A percentile compares a stretch with the other conserved stretches of the same genome.
Evolutionary conservation across 2,329 filamentous ascomycete species (phyloP).

Genomic region (Clonostachys rhizophaga): DNA sequence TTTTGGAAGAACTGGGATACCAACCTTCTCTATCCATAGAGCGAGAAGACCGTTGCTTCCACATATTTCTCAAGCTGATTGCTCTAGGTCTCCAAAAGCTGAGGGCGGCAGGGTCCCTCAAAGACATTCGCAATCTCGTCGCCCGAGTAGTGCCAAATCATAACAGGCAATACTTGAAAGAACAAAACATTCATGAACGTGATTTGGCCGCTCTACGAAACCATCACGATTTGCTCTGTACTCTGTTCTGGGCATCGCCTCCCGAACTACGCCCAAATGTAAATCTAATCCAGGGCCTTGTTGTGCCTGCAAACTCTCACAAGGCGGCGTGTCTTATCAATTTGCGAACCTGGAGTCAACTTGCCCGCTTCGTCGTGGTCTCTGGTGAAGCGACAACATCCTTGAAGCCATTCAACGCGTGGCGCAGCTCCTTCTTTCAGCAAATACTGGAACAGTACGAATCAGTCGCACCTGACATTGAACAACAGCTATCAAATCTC

Average conservation of each 20-base stretch:
- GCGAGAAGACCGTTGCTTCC: slow-evolving; percentile 58
- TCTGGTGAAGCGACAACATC: slow-evolving; percentile 37
- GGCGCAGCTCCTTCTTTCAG: slow-evolving; percentile 54
- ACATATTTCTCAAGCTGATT: slow-evolving; percentile 62
- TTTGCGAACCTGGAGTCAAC: slow-evolving; percentile 57
- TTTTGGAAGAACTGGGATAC: slow-evolving; percentile 49
- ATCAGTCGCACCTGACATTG: slow-evolving; percentile 49
- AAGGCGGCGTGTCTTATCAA: slow-evolving; percentile 64
- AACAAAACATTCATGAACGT: slow-evolving; percentile 52
- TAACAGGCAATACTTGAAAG: slow-evolving; percentile 58
- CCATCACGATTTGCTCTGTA: slow-evolving; percentile 64
- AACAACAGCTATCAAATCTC: slow-evolving; percentile 47
- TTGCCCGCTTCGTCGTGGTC: slow-evolving; percentile 53
- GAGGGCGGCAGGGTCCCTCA: slow-evolving; percentile 37
- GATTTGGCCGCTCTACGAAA: slow-evolving; percentile 63
- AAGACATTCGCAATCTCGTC: slow-evolving; percentile 57
- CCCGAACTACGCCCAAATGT: slow-evolving; percentile 45
- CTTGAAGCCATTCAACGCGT: slow-evolving; percentile 36
- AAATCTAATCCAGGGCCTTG: slow-evolving; percentile 53
- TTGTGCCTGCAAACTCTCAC: slow-evolving; percentile 55
- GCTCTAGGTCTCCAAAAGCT: slow-evolving; percentile 52
- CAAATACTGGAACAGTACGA: slow-evolving; percentile 54
- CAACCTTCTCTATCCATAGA: slow-evolving; percentile 44
- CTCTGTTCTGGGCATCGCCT: slow-evolving; percentile 61
- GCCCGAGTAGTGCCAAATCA: slow-evolving; percentile 62